Conservation (phyloP, 2,329 filamentous ascomycete genomes). For the Pseudohalonectria lignicola region DNA sequence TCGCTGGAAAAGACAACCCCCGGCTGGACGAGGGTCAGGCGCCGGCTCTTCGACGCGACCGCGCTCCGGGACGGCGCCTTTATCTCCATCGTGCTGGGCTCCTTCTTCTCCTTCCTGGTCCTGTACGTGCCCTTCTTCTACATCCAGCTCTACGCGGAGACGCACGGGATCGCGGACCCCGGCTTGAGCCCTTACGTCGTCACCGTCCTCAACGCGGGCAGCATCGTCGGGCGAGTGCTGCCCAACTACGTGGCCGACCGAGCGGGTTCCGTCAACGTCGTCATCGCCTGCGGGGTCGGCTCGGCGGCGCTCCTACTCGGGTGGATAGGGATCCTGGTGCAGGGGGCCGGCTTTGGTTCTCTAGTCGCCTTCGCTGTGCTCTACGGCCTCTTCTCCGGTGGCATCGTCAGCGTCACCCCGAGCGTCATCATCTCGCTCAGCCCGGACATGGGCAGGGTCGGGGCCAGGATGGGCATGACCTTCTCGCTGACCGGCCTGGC, state of each 20-base stretch:
- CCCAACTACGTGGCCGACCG: conserved; percentile 32
- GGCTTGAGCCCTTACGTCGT: conserved; percentile 29
- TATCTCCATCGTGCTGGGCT: conserved; percentile 21
- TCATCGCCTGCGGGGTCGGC: conserved; percentile 18
- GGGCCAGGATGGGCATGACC: conserved; percentile 30
- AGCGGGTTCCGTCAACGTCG: conserved; percentile 26
- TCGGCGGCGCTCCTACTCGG: conserved; percentile 25
- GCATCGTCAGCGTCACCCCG: conserved; percentile 26
- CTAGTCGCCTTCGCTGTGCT: conserved; percentile 20
- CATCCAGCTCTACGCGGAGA: conserved; percentile 28
- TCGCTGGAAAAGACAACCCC: not conserved
- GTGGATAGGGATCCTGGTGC: conserved; percentile 19
- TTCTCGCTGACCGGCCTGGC: conserved; percentile 28
- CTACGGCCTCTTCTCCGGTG: conserved; percentile 18
- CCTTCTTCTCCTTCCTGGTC: conserved; percentile 29
- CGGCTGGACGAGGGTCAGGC: not conserved
- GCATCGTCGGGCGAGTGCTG: conserved; percentile 31
- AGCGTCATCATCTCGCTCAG: conserved; percentile 25
- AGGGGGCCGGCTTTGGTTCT: no score
- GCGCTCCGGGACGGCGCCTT: conserved; percentile 27
- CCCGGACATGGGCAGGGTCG: conserved; percentile 22
- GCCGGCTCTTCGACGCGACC: conserved; percentile 17
- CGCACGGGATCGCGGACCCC: conserved; percentile 23
- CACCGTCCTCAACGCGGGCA: conserved; percentile 29
- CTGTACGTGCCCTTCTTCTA: conserved; percentile 39